A percentile compares a stretch with the other conserved stretches of the same genome.
phyloP scores from a whole-genome alignment of 306 rosid genomes.

The Comarum palustre region DNA sequence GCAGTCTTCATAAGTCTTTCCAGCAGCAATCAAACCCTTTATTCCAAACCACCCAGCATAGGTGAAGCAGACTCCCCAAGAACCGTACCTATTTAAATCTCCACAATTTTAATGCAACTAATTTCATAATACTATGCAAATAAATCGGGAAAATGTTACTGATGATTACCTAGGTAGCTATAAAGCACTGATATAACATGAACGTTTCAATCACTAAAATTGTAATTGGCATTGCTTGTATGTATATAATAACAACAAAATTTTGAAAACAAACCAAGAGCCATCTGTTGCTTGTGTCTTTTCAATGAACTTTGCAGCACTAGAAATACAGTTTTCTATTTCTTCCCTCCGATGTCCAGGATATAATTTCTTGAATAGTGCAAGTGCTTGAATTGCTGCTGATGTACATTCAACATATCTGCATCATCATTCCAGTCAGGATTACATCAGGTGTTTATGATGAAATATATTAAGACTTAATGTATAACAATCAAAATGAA shows the following conservation, averaged over 20 bases:
- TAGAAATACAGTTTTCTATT: conserved; percentile 22
- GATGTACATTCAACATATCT: conserved; percentile 45
- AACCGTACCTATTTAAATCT: conserved; percentile 33
- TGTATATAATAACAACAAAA: not conserved
- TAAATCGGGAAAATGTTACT: not conserved
- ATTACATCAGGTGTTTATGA: not conserved
- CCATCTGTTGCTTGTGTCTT: conserved; percentile 35
- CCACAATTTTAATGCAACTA: not conserved
- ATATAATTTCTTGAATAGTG: conserved; percentile 24
- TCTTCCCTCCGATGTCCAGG: conserved; percentile 38
- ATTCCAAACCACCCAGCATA: conserved; percentile 48
- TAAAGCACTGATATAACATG: not conserved
- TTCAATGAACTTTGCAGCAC: conserved; percentile 39
- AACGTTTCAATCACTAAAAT: not conserved
- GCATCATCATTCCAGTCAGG: conserved; percentile 12
- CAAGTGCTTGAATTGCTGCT: conserved; percentile 34
- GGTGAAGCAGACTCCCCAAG: conserved; percentile 43
- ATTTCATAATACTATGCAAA: conserved; percentile 2
- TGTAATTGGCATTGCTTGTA: not conserved
- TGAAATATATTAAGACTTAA: not conserved
- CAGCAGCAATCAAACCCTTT: conserved; percentile 36
- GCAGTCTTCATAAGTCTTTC: conserved; percentile 32
- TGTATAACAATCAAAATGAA: not conserved
- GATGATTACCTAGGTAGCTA: not conserved
- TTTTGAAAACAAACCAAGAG: conserved; percentile 31